Percentiles rank a stretch among this genome's conserved stretches.
phyloP scores from a whole-genome alignment of 345 rosid species.

The Jatropha curcas region DNA sequence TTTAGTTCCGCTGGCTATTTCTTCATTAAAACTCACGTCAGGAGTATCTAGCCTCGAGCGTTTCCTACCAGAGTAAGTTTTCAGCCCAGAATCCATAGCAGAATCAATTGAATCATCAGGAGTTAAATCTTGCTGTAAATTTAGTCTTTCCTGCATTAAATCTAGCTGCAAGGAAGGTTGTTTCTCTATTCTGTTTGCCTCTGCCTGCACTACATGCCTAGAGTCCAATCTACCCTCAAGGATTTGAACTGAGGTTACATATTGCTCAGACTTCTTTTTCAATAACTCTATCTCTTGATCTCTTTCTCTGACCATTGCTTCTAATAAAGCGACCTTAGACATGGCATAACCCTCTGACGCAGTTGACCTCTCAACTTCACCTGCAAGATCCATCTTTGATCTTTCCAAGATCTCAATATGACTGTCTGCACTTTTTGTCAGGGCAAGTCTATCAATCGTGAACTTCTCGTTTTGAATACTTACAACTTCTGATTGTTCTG shows the following conservation, averaged over 20 bases:
- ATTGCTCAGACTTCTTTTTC: constrained; percentile 20
- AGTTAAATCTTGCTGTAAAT: constrained; percentile 3
- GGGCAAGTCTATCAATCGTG: constrained; percentile 30
- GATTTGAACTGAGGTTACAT: neutral
- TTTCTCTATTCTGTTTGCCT: neutral
- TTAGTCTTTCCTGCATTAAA: neutral
- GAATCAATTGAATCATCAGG: constrained; percentile 7
- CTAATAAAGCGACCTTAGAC: constrained; percentile 19
- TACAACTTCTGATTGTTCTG: constrained; percentile 29
- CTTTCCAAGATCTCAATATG: constrained; percentile 27
- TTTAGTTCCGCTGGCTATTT: constrained; percentile 17
- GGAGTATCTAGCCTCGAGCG: constrained; percentile 36
- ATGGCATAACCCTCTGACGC: neutral
- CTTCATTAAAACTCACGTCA: constrained; percentile 24
- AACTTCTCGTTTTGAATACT: constrained; percentile 27
- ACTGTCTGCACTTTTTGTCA: constrained; percentile 26
- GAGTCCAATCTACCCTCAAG: constrained; percentile 3
- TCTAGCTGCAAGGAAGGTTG: neutral
- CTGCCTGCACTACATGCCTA: neutral
- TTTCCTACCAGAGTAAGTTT: constrained; percentile 24
- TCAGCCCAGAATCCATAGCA: neutral
- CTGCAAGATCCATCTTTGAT: constrained; percentile 24
- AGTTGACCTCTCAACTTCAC: constrained; percentile 22
- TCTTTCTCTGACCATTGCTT: constrained; percentile 24
- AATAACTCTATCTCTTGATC: constrained; percentile 21